Base-by-base conservation (phyloP, 495 filamentous ascomycete genomes). In the Trypethelium eluteriae region DNA sequence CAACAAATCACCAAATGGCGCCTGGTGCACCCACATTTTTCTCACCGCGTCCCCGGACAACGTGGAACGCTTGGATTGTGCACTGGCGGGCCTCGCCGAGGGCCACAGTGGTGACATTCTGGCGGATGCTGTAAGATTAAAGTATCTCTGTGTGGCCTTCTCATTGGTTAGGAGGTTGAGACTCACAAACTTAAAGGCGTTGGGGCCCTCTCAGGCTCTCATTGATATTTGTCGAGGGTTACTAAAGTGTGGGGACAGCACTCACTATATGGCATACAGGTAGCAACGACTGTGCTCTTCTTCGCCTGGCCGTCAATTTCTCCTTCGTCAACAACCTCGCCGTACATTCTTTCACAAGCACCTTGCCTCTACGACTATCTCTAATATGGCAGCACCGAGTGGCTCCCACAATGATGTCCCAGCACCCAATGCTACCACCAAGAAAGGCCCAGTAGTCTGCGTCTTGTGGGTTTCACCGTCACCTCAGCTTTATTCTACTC, bases 381-480 rank as follows among this genome's bases (percentile, higher is more conserved):
- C 53, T 59, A 59, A 59, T 36, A 59, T 59, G 53, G 53, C 53
- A 59, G 53, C 53, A 9, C 1, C n/a, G 7, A 34, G 32, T 14
- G 10, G 6, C n/a, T 59, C 32, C 25, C 53, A 59, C 25, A 7
- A 59, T 36, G 53, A 36, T 36, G 18, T 32, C 32, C 36, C 49
- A n/a, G n/a, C 50, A 36, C 32, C 36, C 59, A 41, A 18, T 44
- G 44, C 68, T 12, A 67, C 64, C 39, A 69, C 74, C n/a, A 74
- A 70, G 10, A 76, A 75, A 70, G 78, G 72, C 63, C 81, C 81
- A 66, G 84, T 81, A 66, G 84, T 90, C 74, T 88, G 86, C 74
- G 88, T 91, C 68, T 91, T 89, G 76, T 76, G 70, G 63, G 76
- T 70, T 9, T 41, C 46, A 53, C 49, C 9, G 4, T 39, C 14